Evolutionary conservation across 2,329 filamentous ascomycete genomes (phyloP).

Genomic region (Plectosphaerella sp.): DNA sequence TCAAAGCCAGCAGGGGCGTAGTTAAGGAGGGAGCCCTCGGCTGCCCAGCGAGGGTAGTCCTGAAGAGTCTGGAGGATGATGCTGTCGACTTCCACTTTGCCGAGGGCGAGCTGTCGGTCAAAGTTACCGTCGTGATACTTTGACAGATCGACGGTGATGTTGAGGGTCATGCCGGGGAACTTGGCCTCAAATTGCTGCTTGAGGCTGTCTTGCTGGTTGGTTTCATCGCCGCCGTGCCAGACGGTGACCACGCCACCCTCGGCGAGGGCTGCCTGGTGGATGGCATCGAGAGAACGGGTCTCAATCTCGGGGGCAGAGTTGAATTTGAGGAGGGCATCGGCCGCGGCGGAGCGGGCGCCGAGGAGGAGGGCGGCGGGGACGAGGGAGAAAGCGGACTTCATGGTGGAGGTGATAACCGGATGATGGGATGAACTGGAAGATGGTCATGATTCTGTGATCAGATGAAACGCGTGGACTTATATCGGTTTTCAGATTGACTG

Average conservation of each 20-base stretch:
- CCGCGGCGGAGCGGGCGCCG: conserved; percentile 1
- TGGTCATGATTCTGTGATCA: background rate
- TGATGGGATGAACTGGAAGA: background rate
- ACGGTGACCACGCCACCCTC: conserved; percentile 40
- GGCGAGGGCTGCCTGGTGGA: conserved; percentile 41
- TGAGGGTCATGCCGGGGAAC: conserved; percentile 46
- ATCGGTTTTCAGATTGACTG: too few species aligned
- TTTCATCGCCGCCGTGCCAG: conserved; percentile 44
- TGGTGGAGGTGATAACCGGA: background rate
- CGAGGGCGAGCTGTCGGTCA: conserved; percentile 36
- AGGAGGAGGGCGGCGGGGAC: background rate
- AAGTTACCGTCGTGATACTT: conserved; percentile 48
- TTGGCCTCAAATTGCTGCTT: conserved; percentile 39
- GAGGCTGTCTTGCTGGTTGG: conserved; percentile 29
- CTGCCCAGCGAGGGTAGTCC: conserved; percentile 48
- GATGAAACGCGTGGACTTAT: background rate
- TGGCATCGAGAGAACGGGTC: conserved; percentile 41
- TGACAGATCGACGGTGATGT: conserved; percentile 49
- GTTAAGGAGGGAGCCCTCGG: conserved; percentile 37
- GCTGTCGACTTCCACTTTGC: conserved; percentile 37
- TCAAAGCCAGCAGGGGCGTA: conserved; percentile 46
- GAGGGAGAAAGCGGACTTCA: background rate
- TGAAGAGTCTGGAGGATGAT: conserved; percentile 44
- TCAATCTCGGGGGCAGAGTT: conserved; percentile 22
- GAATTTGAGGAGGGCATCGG: conserved; percentile 4